Evolutionary conservation across 2,329 filamentous ascomycete genomes (phyloP), one percentile per base, ranked within the genome.

Genomic region (Fusarium fracticaudum): DNA sequence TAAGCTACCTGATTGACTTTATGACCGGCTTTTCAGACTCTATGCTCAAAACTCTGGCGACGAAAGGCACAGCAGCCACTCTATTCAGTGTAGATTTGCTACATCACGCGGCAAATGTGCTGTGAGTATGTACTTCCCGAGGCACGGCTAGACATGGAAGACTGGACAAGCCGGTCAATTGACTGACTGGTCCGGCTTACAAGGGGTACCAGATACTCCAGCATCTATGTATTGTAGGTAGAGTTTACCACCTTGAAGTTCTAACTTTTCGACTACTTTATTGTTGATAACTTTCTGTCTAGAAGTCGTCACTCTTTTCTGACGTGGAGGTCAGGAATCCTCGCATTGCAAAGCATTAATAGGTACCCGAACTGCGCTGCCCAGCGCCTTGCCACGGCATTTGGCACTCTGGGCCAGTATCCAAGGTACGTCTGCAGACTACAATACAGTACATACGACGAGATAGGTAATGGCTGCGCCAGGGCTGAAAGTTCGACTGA

Each of bases 311-410:
- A 33, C 31, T 63, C 33, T 41, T 71, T 43, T 31, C 47, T 45
- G 59, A 45, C 53, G 47, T 59, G 38, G 43, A 26, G 38, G 31
- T 29, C 47, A 24, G 35, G n/a, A 63, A 35, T 38, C 43, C 59
- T 61, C 63, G 43, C 48, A 51, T 70, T 50, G 29, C 60, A 72
- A 29, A 69, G 53, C 40, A 66, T 61, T 22, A 41, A 29, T 33
- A 47, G 13, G 8, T 29, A 43, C 54, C 48, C 44, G 61, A 50
- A 43, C 57, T 48, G 58, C 54, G 65, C 64, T 53, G 58, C 60
- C 60, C 72, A 72, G 65, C 68, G 57, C 64, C 71, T 59, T 68
- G 72, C 72, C 66, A 73, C 69, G 66, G 73, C 69, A 73, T 73
- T 67, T 67, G 64, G 50, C 60, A 45, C 48, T 24, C 53, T 35